Evolutionary conservation across 2,329 filamentous ascomycete genomes (phyloP), one percentile per base, ranked within the genome.

Genomic region (Raffaelea arxii): DNA sequence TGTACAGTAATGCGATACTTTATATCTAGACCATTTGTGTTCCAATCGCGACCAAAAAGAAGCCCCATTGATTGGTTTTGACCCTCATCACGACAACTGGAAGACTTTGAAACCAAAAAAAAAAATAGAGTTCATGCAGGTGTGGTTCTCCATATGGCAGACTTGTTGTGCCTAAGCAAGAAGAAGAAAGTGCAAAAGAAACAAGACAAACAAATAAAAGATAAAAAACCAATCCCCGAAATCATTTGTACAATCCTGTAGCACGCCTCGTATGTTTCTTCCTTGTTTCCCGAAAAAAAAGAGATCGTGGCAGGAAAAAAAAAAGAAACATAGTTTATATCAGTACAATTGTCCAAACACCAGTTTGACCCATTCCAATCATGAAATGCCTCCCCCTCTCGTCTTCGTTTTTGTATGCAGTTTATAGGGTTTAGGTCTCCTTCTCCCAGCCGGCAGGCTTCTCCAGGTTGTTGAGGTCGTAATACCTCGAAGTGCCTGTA

Each of bases 391-490:
- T n/a, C n/a, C n/a, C n/a, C n/a, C n/a, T n/a, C n/a, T n/a, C n/a
- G n/a, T n/a, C n/a, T n/a, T n/a, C n/a, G n/a, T n/a, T n/a, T n/a
- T n/a, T n/a, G n/a, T n/a, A n/a, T n/a, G n/a, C n/a, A n/a, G n/a
- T n/a, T n/a, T n/a, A n/a, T n/a, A n/a, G n/a, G n/a, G n/a, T n/a
- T n/a, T n/a, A n/a, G 40, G 74, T 67, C 67, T 90, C 75, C 55
- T 80, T 77, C 62, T 94, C 82, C 67, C 85, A 95, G 52, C 91
- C 92, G 55, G 82, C 78, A 14, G 92, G 92, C 70, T 92, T 94
- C 51, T 82, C 67, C 64, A 91, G 67, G 47, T 80, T 77, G 65
- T 90, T 94, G 58, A 89, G 65, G 40, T 96, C 86, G 62, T 85
- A 97, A 71, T 77, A 98, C 57, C 84, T 80, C 27, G 85, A 78